These are phyloP conservation scores for Xylaria flabelliformis DNA, from an alignment of 495 filamentous ascomycete genomes.

Conservation along the genomic window DNA sequence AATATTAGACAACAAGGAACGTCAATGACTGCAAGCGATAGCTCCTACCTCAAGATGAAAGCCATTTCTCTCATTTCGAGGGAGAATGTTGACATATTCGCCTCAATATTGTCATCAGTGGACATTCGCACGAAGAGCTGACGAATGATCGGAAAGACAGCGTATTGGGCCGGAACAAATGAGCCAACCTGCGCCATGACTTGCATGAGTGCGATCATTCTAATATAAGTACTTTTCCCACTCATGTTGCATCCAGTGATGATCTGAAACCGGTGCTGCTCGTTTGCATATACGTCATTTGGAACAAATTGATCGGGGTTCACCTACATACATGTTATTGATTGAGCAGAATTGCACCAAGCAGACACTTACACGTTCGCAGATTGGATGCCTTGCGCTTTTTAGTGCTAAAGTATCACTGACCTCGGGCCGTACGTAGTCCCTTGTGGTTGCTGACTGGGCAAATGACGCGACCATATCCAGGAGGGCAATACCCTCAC, in stretches of 20 bases:
- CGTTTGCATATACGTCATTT: conserved; percentile 85
- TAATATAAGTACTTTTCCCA: conserved; percentile 96
- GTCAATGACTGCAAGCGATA: conserved; percentile 43
- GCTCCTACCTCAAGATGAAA: conserved; percentile 73
- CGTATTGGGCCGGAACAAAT: conserved; percentile 87
- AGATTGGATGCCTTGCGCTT: conserved; percentile 81
- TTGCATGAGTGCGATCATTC: conserved; percentile 79
- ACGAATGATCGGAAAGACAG: conserved; percentile 78
- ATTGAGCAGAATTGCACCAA: neutral
- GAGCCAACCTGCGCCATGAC: conserved; percentile 94
- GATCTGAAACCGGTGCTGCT: conserved; percentile 83
- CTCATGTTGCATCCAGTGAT: conserved; percentile 99
- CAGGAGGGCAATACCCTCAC: conserved; percentile 85
- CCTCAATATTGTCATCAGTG: conserved; percentile 86
- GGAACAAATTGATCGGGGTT: conserved; percentile 69
- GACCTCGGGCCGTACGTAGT: conserved; percentile 83
- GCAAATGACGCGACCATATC: conserved; percentile 91
- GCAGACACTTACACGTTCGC: conserved; percentile 68
- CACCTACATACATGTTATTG: conserved; percentile 33
- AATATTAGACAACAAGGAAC: conserved; percentile 26
- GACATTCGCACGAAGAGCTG: conserved; percentile 88
- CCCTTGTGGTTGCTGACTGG: conserved; percentile 74
- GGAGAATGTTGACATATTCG: conserved; percentile 91
- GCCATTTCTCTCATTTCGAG: conserved; percentile 96
- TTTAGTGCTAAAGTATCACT: conserved; percentile 79